Evolutionary conservation across 2,329 filamentous ascomycete genomes (phyloP), one percentile per base, ranked within the genome.

Genomic region (Sporothrix luriei): DNA sequence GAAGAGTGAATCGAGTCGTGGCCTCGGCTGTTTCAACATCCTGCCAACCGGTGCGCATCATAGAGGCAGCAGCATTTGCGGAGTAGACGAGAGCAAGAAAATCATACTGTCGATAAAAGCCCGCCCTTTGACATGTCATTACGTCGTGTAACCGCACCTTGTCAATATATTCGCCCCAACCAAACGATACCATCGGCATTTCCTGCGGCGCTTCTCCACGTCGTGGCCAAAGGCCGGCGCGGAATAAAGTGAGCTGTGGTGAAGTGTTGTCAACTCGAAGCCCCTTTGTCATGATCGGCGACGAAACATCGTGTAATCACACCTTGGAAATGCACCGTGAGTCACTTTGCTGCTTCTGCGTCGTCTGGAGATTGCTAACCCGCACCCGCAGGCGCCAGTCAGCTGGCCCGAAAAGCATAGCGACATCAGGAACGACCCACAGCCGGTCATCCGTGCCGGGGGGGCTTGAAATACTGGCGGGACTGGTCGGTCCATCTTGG

Each of bases 371-470:
- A 64, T 64, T 64, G 59, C 40, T 64, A 48, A 48, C 40, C 59
- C 40, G 59, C 59, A 64, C 33, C 33, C 33, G 33, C 33, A 33
- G 10, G 19, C 13, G n/a, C 7, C 19, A 57, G 54, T 40, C 54
- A 38, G 38, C 16, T 5, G 43, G 57, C 38, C 33, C 55, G n/a
- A n/a, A 43, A 61, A 61, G 57, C 38, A 19, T 11, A 49, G 3
- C 10, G 7, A 21, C 40, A 24, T 16, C 21, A 24, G 4, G 19
- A 40, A 62, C 24, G 61, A 24, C 26, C 26, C 62, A 38, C 46
- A 24, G 51, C 62, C 62, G 62, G 62, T 65, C 62, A 51, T 65
- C 62, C 46, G 62, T 65, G 62, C 62, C 62, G 26, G 43, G 46
- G 46, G 19, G 16, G 33, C 26, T 19, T 38, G 26, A 64, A 64